Evolutionary conservation across 23 red algal genomes (phyloP), one percentile per base, ranked within the genome.

Genomic region (Gracilaria domingensis): DNA sequence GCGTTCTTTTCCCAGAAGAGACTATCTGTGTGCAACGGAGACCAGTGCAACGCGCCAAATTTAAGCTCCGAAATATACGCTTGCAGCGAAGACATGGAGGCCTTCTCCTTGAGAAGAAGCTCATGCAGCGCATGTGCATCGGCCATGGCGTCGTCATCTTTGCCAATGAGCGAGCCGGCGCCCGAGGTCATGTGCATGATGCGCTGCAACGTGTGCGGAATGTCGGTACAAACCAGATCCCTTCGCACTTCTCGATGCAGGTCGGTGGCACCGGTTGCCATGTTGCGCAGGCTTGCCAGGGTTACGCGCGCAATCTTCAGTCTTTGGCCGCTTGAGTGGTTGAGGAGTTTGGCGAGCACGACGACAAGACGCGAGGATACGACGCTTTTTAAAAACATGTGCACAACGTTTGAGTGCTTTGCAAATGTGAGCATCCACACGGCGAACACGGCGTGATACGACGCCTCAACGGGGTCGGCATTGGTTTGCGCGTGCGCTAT

Each of bases 1-100:
- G 84, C 90, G 71, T 98, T 53, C 49, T 83, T 78, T n/a, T 65
- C 61, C 96, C 96, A 98, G 80, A 98, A 98, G 56, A 74, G 32
- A n/a, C 13, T 67, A 64, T 98, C 93, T 67, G 38, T 79, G 38
- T 98, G 96, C 29, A 92, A 23, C 0, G 92, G 96, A 33, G 96
- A 95, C 93, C 93, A 95, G 25, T 79, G 75, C 47, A 95, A 91
- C n/a, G 93, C 93, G 34, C 83, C 87, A 37, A 48, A 57, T 18
- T 90, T 36, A 26, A 98, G 86, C 51, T 95, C 96, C 18, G 85
- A 47, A 2, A 79, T 32, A 56, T 98, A 98, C 34, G 95, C 69
- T 33, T 98, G 93, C 49, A 95, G 90, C 34, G 89, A 93, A 29
- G 79, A 86, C 96, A 98, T 98, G 9, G 79, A 66, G 17, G 64